phyloP scores from a whole-genome alignment of 495 filamentous ascomycete genomes.

The Haplographium delicatum region DNA sequence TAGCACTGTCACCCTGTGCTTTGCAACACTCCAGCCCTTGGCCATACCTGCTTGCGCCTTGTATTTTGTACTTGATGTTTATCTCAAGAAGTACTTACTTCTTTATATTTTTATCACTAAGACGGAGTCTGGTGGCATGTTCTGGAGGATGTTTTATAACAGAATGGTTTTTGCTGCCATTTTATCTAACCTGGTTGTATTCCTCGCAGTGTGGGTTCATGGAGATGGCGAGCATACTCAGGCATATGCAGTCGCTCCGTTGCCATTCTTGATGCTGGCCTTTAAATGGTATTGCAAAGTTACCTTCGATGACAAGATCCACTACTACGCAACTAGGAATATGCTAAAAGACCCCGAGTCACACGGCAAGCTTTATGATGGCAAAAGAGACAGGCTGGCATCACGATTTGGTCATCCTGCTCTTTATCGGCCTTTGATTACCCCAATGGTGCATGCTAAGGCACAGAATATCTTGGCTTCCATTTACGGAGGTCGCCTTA shows the following conservation, averaged over 20 bases:
- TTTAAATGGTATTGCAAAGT: conserved; percentile 84
- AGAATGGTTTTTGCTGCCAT: conserved; percentile 80
- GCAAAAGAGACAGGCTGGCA: conserved; percentile 62
- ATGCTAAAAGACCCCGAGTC: conserved; percentile 52
- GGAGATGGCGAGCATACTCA: conserved; percentile 47
- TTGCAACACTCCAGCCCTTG: conserved; percentile 80
- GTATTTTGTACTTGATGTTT: conserved; percentile 83
- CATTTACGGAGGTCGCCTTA: conserved; percentile 76
- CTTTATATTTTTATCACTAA: conserved; percentile 96
- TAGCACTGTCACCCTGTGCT: conserved; percentile 81
- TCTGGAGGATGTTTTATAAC: conserved; percentile 89
- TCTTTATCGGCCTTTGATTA: conserved; percentile 81
- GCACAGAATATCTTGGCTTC: conserved; percentile 75
- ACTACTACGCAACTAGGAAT: conserved; percentile 61
- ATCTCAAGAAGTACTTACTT: conserved; percentile 91
- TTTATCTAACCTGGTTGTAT: conserved; percentile 73
- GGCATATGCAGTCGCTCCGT: conserved; percentile 63
- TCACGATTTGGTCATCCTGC: conserved; percentile 87
- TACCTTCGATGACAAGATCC: conserved; percentile 69
- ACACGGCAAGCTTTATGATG: conserved; percentile 23
- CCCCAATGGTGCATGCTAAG: conserved; percentile 92
- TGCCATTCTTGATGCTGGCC: conserved; percentile 71
- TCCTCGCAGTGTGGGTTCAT: conserved; percentile 61
- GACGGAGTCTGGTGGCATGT: conserved; percentile 89
- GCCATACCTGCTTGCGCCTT: conserved; percentile 85